Conservation (phyloP, 768 basidiomycete genomes). For the Pisolithus marmoratus region DNA sequence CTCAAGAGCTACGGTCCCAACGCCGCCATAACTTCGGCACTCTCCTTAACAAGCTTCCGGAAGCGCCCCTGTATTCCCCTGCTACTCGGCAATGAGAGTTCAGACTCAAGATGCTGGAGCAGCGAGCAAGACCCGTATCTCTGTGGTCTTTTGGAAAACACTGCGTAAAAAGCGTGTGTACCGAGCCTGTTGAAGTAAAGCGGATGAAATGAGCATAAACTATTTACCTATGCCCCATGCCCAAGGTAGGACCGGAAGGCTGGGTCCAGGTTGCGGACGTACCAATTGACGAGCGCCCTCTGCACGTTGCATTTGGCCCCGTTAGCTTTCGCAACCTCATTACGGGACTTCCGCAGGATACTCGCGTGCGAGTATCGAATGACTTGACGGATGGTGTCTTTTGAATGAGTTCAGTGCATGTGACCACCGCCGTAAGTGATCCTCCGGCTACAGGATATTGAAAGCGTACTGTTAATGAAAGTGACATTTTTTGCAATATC, state of each 20-base stretch:
- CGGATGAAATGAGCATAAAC: constrained; percentile 3
- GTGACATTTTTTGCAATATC: constrained; percentile 35
- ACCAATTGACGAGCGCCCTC: constrained; percentile 59
- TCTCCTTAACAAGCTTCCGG: constrained; percentile 36
- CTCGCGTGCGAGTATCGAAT: constrained; percentile 52
- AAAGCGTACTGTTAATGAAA: constrained; percentile 52
- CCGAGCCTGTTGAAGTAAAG: constrained; percentile 57
- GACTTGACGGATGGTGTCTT: constrained; percentile 59
- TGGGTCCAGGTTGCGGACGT: constrained; percentile 13
- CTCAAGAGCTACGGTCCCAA: constrained; percentile 15
- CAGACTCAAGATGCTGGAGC: constrained; percentile 43
- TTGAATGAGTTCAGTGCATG: not conserved
- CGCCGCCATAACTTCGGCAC: constrained; percentile 13
- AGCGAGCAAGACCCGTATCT: constrained; percentile 38
- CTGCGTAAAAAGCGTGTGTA: constrained; percentile 66
- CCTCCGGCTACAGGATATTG: not conserved
- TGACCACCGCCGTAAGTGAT: not conserved
- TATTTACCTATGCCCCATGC: not conserved
- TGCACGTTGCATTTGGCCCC: constrained; percentile 40
- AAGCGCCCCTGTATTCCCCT: constrained; percentile 41
- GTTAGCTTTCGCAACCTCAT: constrained; percentile 34
- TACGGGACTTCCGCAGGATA: constrained; percentile 41
- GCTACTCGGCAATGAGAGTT: constrained; percentile 44
- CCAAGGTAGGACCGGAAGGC: not conserved
- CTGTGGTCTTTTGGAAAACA: constrained; percentile 51